phyloP scores from a whole-genome alignment of 176 grass and related monocot species.

The Cenchrus americanus region DNA sequence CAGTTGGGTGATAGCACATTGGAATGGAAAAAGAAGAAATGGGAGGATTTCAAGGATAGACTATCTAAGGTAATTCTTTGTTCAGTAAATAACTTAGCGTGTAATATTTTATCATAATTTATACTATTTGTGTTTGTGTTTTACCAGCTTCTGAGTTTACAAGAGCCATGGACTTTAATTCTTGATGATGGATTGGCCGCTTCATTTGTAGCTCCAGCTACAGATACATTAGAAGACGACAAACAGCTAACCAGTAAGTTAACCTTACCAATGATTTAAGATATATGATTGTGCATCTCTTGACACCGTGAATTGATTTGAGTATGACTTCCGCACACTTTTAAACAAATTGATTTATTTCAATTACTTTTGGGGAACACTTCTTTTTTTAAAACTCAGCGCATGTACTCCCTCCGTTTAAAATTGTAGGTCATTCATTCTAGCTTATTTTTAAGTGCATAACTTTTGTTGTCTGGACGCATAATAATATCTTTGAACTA shows the following conservation, averaged over 20 bases:
- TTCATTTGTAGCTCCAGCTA: slow-evolving; percentile 82
- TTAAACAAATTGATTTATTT: not conserved
- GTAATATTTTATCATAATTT: not conserved
- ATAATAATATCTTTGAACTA: too few relatives aligned
- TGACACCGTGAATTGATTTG: not conserved
- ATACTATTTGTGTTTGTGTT: slow-evolving; percentile 15
- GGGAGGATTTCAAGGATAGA: slow-evolving; percentile 74
- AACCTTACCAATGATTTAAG: slow-evolving; percentile 13
- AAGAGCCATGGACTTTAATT: slow-evolving; percentile 86
- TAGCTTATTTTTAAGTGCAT: too few relatives aligned
- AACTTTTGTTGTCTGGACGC: too few relatives aligned
- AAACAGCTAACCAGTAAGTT: slow-evolving; percentile 74
- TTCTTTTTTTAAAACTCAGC: not conserved
- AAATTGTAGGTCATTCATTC: too few relatives aligned
- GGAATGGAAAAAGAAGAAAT: slow-evolving; percentile 93
- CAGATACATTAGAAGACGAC: slow-evolving; percentile 75
- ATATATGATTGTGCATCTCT: not conserved
- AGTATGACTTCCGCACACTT: not conserved
- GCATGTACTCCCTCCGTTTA: too few relatives aligned
- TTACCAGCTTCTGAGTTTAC: slow-evolving; percentile 74
- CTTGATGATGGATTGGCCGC: slow-evolving; percentile 87
- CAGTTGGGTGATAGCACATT: slow-evolving; percentile 83
- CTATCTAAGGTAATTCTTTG: slow-evolving; percentile 56
- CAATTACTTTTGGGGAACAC: not conserved
- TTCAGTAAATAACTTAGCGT: not conserved